Evolutionary conservation across 140 eudicot species (phyloP).

Genomic region (Erigeron philadelphicus): DNA sequence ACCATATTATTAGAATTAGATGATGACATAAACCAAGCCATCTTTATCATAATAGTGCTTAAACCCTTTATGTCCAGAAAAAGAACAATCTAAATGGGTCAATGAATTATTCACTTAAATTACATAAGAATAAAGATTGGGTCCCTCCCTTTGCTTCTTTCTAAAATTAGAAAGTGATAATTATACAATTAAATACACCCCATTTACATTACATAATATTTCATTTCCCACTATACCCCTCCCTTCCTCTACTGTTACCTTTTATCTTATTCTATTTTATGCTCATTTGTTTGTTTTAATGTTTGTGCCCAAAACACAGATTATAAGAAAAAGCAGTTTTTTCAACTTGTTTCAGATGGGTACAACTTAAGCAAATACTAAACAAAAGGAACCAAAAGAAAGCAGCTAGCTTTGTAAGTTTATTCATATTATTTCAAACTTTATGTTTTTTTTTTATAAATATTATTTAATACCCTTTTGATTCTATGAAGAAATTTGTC

Average conservation of each 20-base stretch:
- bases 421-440: neutral
- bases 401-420: conserved; percentile 19
- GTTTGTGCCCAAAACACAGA: conserved; percentile 19
- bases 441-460: too few relatives aligned
- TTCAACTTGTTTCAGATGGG: conserved; percentile 15
- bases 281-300: conserved; percentile 10
- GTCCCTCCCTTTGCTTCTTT: neutral
- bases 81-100: conserved; percentile 9
- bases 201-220: neutral
- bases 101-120: conserved; percentile 10
- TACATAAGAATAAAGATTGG: conserved; percentile 3
- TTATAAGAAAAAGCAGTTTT: neutral
- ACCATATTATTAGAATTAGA: too few relatives aligned
- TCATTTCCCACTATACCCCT: neutral
- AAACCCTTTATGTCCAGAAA: neutral
- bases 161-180: neutral
- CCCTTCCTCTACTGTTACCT: conserved; percentile 5
- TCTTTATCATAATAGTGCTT: neutral
- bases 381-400: neutral
- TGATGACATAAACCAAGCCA: conserved; percentile 9
- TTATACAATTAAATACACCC: conserved; percentile 14
- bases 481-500: neutral
- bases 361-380: conserved; percentile 2
- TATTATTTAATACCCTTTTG: conserved; percentile 19
- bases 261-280: conserved; percentile 13